Evolutionary conservation across 176 grass and related monocot genomes (phyloP).

Genomic region (Luzula sylvatica): DNA sequence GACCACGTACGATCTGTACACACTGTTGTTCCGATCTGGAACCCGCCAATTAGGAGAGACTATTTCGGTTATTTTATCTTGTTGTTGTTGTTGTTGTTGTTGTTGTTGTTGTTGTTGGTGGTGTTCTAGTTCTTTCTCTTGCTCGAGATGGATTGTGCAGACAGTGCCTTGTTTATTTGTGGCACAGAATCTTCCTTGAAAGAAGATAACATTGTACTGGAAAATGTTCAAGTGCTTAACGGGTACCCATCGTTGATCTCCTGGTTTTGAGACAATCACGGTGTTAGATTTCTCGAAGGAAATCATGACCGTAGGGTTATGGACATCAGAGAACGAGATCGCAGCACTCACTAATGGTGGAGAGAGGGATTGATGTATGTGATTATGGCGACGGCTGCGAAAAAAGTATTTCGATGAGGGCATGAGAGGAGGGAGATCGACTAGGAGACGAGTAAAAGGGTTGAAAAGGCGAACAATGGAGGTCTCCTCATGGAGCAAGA

Average conservation of each 20-base stretch:
- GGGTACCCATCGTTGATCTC: background rate
- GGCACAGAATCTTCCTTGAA: constrained; percentile 11
- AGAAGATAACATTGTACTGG: background rate
- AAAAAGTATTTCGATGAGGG: background rate
- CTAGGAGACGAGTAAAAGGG: constrained; percentile 17
- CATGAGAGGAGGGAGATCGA: constrained; percentile 15
- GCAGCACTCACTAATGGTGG: too few species aligned
- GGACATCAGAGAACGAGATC: background rate
- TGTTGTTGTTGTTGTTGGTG: background rate
- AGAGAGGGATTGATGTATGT: background rate
- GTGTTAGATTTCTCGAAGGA: constrained; percentile 2
- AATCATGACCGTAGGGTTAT: constrained; percentile 8
- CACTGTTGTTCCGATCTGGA: too few species aligned
- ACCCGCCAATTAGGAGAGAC: background rate
- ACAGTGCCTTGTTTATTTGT: background rate
- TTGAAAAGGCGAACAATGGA: constrained; percentile 16
- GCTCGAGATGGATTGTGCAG: too few species aligned
- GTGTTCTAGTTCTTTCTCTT: background rate
- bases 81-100: background rate
- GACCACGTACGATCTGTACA: background rate
- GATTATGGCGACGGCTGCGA: background rate
- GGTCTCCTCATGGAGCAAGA: constrained; percentile 6
- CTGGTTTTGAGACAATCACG: constrained; percentile 9
- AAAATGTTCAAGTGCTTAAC: background rate
- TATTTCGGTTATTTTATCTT: background rate